Conservation (phyloP, 345 rosid species). For the Angophora floribunda region DNA sequence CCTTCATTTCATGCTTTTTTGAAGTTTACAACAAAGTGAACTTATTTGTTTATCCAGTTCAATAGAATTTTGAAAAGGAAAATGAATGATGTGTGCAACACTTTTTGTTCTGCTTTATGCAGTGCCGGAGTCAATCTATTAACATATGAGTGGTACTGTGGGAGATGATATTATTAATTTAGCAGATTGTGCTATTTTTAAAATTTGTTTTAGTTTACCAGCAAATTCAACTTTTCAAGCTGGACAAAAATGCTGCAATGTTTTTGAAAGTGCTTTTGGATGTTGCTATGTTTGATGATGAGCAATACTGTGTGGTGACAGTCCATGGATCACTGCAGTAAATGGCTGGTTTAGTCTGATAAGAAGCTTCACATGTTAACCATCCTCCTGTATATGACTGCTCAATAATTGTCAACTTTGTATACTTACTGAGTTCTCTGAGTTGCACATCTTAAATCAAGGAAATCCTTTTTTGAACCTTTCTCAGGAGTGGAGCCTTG, state of each 20-base stretch:
- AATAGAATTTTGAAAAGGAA: background rate
- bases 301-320: background rate
- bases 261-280: background rate
- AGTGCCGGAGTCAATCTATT: background rate
- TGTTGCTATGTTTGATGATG: background rate
- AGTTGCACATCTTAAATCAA: background rate
- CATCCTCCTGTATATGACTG: background rate
- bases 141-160: background rate
- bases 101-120: background rate
- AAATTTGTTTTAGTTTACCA: background rate
- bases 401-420: background rate
- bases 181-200: background rate
- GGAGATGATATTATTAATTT: background rate
- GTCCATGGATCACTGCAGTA: background rate
- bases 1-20: background rate
- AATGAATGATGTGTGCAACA: background rate
- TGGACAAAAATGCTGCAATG: background rate
- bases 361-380: background rate
- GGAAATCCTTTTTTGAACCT: background rate
- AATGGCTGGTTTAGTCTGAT: background rate
- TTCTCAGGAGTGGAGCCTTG: slow-evolving; percentile 88
- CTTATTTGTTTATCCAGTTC: background rate
- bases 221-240: background rate
- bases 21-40: background rate
- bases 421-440: background rate